A percentile compares a stretch with the other conserved stretches of the same genome.
Evolutionary conservation across 768 basidiomycete genomes (phyloP).

Genomic region (Tylopilus subfusipes): DNA sequence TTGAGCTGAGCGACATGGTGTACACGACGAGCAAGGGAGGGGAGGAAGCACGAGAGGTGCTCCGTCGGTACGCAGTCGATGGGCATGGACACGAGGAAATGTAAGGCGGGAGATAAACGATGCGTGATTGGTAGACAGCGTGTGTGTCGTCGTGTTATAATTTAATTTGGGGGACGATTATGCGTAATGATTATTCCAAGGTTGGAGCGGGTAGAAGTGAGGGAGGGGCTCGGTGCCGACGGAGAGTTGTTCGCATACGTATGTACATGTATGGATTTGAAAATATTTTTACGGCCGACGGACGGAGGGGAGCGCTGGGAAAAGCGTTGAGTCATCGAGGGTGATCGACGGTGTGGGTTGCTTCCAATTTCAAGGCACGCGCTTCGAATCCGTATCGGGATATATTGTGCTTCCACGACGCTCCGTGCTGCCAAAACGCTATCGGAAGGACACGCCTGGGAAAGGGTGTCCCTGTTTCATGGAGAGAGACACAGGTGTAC

Average conservation of each 20-base stretch:
- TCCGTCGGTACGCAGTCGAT: slow-evolving; percentile 47
- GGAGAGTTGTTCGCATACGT: not conserved
- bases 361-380: slow-evolving; percentile 27
- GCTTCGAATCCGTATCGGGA: slow-evolving; percentile 22
- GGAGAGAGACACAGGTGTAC: not conserved
- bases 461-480: slow-evolving; percentile 14
- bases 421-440: not conserved
- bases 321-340: slow-evolving; percentile 21
- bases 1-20: slow-evolving; percentile 72
- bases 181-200: slow-evolving; percentile 14
- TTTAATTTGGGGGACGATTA: slow-evolving; percentile 7
- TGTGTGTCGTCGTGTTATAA: slow-evolving; percentile 11
- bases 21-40: slow-evolving; percentile 69
- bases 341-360: slow-evolving; percentile 28
- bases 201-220: not conserved
- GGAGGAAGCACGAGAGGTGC: slow-evolving; percentile 48
- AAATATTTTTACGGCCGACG: slow-evolving; percentile 12
- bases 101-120: not conserved
- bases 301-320: slow-evolving; percentile 3
- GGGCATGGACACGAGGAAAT: slow-evolving; percentile 35
- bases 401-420: slow-evolving; percentile 16
- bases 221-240: slow-evolving; percentile 10
- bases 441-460: not conserved
- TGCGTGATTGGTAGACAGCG: slow-evolving; percentile 1
- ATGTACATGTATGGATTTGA: not conserved